Percentiles rank a stretch among this genome's conserved stretches.
Evolutionary conservation across 2,329 filamentous ascomycete genomes (phyloP).

Genomic region (Cadophora luteo-olivacea): DNA sequence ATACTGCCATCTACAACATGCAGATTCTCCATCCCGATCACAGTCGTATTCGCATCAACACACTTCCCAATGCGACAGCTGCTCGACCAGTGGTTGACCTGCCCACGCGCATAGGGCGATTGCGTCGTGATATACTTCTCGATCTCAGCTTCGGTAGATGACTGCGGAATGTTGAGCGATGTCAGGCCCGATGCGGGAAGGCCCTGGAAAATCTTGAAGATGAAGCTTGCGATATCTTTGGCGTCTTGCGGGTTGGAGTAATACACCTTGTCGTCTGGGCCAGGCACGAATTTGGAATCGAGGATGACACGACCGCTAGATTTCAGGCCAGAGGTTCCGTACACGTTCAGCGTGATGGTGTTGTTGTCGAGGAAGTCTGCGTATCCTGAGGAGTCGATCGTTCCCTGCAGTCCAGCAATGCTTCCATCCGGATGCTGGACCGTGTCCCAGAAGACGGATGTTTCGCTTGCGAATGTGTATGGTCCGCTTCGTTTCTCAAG

Average conservation of each 20-base stretch:
- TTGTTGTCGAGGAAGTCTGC: slow-evolving; percentile 49
- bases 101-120: slow-evolving; percentile 55
- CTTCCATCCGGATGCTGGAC: slow-evolving; percentile 51
- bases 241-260: slow-evolving; percentile 56
- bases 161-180: slow-evolving; percentile 55
- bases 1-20: slow-evolving; percentile 60
- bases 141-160: slow-evolving; percentile 55
- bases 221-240: slow-evolving; percentile 55
- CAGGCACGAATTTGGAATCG: slow-evolving; percentile 51
- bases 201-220: slow-evolving; percentile 55
- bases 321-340: slow-evolving; percentile 60
- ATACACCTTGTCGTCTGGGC: slow-evolving; percentile 52
- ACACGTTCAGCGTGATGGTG: slow-evolving; percentile 62
- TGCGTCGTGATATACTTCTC: slow-evolving; percentile 55
- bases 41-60: slow-evolving; percentile 54
- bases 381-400: slow-evolving; percentile 56
- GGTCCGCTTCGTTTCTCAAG: slow-evolving; percentile 56
- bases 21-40: slow-evolving; percentile 56
- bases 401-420: slow-evolving; percentile 56
- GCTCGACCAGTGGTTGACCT: slow-evolving; percentile 60
- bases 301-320: slow-evolving; percentile 56
- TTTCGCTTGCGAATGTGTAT: slow-evolving; percentile 59
- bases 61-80: slow-evolving; percentile 58
- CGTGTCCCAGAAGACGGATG: slow-evolving; percentile 59
- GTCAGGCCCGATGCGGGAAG: slow-evolving; percentile 52